Evolutionary conservation across 2,329 filamentous ascomycete species (phyloP).

Genomic region (Cladobotryum protrusum): DNA sequence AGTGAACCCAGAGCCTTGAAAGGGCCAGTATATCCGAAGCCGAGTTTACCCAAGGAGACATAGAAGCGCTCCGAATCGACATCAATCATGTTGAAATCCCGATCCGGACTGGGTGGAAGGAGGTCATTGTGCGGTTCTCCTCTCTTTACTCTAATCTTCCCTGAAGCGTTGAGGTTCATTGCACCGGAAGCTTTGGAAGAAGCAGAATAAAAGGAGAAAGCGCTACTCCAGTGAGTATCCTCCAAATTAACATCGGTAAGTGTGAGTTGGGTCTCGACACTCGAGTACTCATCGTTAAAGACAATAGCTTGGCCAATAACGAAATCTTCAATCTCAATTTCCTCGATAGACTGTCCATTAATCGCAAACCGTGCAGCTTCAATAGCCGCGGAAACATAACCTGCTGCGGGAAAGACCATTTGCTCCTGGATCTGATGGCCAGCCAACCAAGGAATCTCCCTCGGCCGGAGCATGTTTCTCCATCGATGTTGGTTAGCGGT

Average conservation of each 20-base stretch:
- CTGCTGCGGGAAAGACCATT: conserved; percentile 5
- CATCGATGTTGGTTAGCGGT: neutral
- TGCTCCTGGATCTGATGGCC: conserved; percentile 6
- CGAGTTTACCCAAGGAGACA: conserved; percentile 13
- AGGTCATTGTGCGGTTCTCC: conserved; percentile 14
- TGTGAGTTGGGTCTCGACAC: neutral
- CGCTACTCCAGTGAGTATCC: neutral
- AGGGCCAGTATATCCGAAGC: conserved; percentile 15
- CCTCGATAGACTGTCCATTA: neutral
- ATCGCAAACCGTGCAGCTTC: neutral
- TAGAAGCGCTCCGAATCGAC: conserved; percentile 19
- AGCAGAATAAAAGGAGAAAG: neutral
- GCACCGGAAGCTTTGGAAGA: too few relatives aligned
- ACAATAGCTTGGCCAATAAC: neutral
- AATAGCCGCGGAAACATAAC: conserved; percentile 3
- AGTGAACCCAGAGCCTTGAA: conserved; percentile 14
- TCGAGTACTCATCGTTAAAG: neutral
- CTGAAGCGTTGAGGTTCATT: neutral
- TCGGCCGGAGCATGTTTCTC: neutral
- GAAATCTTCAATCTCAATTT: neutral
- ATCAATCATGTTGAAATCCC: conserved; percentile 14
- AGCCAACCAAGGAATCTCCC: neutral
- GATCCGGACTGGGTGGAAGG: conserved; percentile 11
- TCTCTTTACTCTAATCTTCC: conserved; percentile 14
- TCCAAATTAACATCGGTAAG: neutral